Base-by-base conservation (phyloP, 2,329 filamentous ascomycete genomes). In the Hypoxylon sp. region DNA sequence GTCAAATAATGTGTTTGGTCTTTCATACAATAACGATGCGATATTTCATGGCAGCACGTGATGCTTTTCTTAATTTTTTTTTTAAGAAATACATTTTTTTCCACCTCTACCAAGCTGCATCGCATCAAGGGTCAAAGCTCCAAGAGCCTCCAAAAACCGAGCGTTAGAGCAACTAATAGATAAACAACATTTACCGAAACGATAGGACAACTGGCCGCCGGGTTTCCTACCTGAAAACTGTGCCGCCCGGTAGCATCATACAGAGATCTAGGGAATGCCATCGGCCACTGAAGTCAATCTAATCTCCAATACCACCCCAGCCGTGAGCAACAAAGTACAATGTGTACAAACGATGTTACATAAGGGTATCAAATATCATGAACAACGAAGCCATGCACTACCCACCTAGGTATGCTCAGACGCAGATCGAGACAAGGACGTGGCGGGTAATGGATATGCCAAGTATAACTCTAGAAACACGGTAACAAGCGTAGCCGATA, bases 151-250 rank as follows among this genome's bases (percentile, higher is more conserved):
- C 39, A 41, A 48, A 44, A 44, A 17, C 43, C 53, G 57, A 60
- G 57, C 56, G 48, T 37, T 37, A 48, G 30, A 64, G 61, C 22
- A 20, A 26, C 46, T 50, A 53, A 39, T 26, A 61, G 26, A 46
- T 49, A 58, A 51, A 47, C 30, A 43, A 50, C 41, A 56, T 56
- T 57, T 57, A 37, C 43, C 47, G 56, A 65, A 56, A 17, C 59
- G 56, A 65, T 54, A 47, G 54, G 56, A 58, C 61, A 20, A 63
- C 39, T 60, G 19, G 39, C 20, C 62, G 61, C 62, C 62, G 59
- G 65, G 62, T 68, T 65, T 60, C 65, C 59, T 55, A 64, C 34
- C 57, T 64, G 53, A 62, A 54, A 65, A 53, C 59, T 32, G 65
- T 49, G 63, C 65, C 62, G 54, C 57, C 26, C 43, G 44, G 58